Conservation (phyloP, 2,329 filamentous ascomycete species). For the Aspergillus calidoustus region DNA sequence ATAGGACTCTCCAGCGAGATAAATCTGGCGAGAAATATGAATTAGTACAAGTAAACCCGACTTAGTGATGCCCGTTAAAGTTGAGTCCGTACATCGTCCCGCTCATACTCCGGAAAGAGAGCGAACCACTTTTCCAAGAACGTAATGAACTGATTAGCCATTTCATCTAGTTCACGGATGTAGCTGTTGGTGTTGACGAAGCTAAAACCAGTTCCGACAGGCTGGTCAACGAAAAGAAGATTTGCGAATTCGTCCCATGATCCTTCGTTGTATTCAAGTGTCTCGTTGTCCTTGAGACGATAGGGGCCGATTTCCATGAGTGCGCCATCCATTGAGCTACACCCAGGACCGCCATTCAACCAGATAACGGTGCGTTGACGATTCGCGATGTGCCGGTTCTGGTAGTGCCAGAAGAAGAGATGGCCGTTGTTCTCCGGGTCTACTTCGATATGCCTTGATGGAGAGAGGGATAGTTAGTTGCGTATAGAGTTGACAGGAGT, state of each 20-base stretch:
- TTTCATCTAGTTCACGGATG: constrained; percentile 80
- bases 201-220: constrained; percentile 94
- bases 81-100: constrained; percentile 76
- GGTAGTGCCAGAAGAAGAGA: constrained; percentile 97
- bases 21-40: constrained; percentile 64
- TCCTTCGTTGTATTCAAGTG: constrained; percentile 83
- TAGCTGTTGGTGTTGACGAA: constrained; percentile 91
- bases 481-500: background rate
- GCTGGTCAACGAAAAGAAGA: constrained; percentile 94
- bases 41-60: constrained; percentile 15
- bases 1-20: constrained; percentile 94
- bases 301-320: constrained; percentile 97
- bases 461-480: constrained; percentile 2
- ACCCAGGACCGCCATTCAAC: constrained; percentile 96
- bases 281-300: constrained; percentile 73
- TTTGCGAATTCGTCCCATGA: constrained; percentile 99
- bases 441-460: constrained; percentile 82
- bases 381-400: constrained; percentile 94
- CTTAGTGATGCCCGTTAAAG: background rate
- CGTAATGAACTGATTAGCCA: constrained; percentile 83
- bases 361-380: constrained; percentile 90
- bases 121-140: constrained; percentile 93
- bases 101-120: constrained; percentile 87
- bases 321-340: constrained; percentile 95
- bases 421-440: constrained; percentile 85